Base-by-base conservation (phyloP, 768 basidiomycete species). In the Galerina marginata region DNA sequence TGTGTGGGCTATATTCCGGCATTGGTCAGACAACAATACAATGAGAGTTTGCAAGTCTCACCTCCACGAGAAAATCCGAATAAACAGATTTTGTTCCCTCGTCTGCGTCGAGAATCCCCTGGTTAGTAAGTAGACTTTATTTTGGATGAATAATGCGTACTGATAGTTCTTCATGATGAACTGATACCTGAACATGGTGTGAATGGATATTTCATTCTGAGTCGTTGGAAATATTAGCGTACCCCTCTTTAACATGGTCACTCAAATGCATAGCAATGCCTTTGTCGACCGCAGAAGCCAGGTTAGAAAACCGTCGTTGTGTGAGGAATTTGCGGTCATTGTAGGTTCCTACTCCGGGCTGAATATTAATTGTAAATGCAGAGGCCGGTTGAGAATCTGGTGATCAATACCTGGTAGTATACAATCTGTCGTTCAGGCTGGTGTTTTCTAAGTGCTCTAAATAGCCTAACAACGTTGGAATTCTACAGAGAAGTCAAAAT, bases 391-490 rank as follows among this genome's bases (percentile, higher is more conserved):
- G n/a, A n/a, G n/a, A n/a, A n/a, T n/a, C n/a, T n/a, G n/a, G n/a
- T n/a, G n/a, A n/a, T n/a, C n/a, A n/a, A n/a, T 29, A 81, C 80
- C 75, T 85, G 83, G 58, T 85, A 85, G 61, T 85, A 85, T 4
- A 81, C 79, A 74, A 83, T 74, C 60, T 85, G 83, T 65, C 78
- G 66, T 2, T 69, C 61, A 36, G 72, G 69, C 57, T 84, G 77
- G 54, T 76, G 77, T 66, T 83, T 85, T 64, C 80, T 79, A 40
- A 84, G 69, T 65, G 81, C 66, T 7, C 72, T 67, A 63, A 81
- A 80, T 15, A 83, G 70, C 59, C 79, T 66, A 45, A 83, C 78
- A 47, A 84, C 75, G 50, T 83, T 83, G 3, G 78, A 80, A 65
- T 80, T 80, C 74, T 80, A 54, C 11, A 12, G 4, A 29, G 26